Conservation (phyloP, 768 basidiomycete species). For the Tulasnella sp. region DNA sequence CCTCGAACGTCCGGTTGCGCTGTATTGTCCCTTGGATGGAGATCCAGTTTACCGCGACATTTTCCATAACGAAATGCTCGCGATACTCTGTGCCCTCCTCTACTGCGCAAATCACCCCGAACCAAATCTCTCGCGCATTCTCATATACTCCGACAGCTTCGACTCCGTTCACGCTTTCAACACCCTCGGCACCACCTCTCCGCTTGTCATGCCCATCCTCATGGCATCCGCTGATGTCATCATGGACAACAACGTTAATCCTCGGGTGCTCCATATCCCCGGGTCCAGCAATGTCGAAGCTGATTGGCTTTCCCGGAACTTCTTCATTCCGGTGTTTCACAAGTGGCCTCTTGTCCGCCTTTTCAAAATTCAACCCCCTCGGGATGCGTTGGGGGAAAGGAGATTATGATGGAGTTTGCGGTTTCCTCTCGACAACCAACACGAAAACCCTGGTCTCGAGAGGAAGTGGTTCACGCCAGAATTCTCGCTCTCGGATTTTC, state of each 20-base stretch:
- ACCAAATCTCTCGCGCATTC: conserved; percentile 11
- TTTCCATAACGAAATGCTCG: neutral
- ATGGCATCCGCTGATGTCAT: conserved; percentile 17
- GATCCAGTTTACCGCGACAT: conserved; percentile 11
- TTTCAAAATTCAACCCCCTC: neutral
- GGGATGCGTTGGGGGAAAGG: conserved; percentile 2
- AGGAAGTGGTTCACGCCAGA: conserved; percentile 25
- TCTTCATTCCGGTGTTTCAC: neutral
- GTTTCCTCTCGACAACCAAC: conserved; percentile 24
- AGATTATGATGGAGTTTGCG: conserved; percentile 15
- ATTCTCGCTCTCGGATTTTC: conserved; percentile 26
- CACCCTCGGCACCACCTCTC: conserved; percentile 18
- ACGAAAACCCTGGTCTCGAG: conserved; percentile 26
- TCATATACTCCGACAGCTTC: conserved; percentile 23
- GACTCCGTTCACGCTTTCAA: conserved; percentile 29
- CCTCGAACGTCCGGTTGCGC: neutral
- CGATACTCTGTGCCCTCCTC: neutral
- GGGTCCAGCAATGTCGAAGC: conserved; percentile 19
- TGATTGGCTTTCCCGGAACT: conserved; percentile 14
- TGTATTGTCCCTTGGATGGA: conserved; percentile 13
- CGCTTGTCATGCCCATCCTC: conserved; percentile 22
- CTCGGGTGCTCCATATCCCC: conserved; percentile 20
- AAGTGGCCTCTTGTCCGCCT: neutral
- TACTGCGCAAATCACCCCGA: neutral
- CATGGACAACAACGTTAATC: conserved; percentile 10